phyloP scores from a whole-genome alignment of 169 alveolate genomes.

The Ichthyophthirius multifiliis region DNA sequence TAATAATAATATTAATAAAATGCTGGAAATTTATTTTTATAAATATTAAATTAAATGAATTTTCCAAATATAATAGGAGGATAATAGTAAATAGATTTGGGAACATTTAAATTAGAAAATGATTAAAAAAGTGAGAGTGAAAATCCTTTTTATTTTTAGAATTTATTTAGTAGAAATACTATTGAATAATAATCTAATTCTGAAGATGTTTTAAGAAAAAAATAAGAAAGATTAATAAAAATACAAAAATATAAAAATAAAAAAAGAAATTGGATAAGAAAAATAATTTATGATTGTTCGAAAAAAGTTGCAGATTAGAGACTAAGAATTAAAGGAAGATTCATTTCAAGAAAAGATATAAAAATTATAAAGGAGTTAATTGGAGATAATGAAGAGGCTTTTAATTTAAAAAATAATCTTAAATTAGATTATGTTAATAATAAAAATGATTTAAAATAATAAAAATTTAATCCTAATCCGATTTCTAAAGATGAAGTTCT shows the following conservation, averaged over 20 bases:
- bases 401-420: neutral
- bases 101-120: too few relatives aligned
- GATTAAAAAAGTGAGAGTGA: too few relatives aligned
- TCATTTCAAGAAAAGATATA: conserved; percentile 46
- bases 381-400: conserved; percentile 1
- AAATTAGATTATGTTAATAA: neutral
- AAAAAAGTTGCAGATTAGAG: conserved; percentile 69
- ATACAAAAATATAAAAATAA: conserved; percentile 52
- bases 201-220: too few relatives aligned
- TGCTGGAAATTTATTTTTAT: too few relatives aligned
- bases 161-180: too few relatives aligned
- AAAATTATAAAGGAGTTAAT: conserved; percentile 13
- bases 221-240: conserved; percentile 36
- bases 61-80: too few relatives aligned
- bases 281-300: conserved; percentile 53
- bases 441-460: neutral
- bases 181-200: too few relatives aligned
- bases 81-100: too few relatives aligned
- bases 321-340: conserved; percentile 69
- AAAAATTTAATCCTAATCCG: neutral
- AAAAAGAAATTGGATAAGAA: conserved; percentile 51
- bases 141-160: too few relatives aligned
- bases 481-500: neutral
- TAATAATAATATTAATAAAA: too few relatives aligned
- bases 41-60: too few relatives aligned